A percentile compares a stretch with the other conserved stretches of the same genome.
Conservation (phyloP, 1,139 yeast species). For the Saccharomyces pastorianus region DNA sequence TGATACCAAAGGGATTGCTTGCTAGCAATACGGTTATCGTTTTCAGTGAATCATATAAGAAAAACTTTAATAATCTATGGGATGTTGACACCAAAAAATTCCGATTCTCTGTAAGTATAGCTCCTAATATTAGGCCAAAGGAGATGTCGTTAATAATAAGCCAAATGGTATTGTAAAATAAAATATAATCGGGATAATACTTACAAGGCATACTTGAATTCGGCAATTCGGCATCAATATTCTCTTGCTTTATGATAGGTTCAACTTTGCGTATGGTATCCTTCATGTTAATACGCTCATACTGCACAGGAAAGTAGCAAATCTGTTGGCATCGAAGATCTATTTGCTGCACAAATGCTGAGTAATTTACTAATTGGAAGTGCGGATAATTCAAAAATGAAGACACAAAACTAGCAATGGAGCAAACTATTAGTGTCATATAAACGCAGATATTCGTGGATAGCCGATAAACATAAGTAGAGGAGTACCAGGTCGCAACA, state of each 20-base stretch:
- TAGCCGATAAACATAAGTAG: not conserved
- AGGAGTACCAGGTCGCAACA: not conserved
- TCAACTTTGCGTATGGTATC: not conserved
- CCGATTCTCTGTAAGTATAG: conserved; percentile 42
- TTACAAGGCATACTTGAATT: conserved; percentile 21
- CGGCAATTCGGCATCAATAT: not conserved
- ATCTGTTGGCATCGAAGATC: conserved; percentile 73
- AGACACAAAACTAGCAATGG: conserved; percentile 34
- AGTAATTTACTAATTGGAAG: conserved; percentile 36
- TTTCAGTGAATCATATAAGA: conserved; percentile 35
- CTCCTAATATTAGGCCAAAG: conserved; percentile 57
- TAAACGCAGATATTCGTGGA: conserved; percentile 5
- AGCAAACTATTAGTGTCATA: conserved; percentile 21
- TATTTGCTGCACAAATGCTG: conserved; percentile 68
- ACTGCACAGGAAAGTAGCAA: conserved; percentile 76
- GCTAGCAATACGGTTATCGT: conserved; percentile 65
- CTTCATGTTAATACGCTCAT: conserved; percentile 39
- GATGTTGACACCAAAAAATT: conserved; percentile 23
- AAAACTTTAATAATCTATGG: conserved; percentile 12
- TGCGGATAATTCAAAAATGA: conserved; percentile 34
- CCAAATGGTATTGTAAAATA: conserved; percentile 86
- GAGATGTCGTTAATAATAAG: conserved; percentile 73
- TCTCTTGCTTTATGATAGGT: not conserved
- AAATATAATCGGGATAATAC: conserved; percentile 65
- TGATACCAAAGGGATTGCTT: conserved; percentile 89